phyloP scores from a whole-genome alignment of 257 asterid genomes.

The Cordia subcordata region DNA sequence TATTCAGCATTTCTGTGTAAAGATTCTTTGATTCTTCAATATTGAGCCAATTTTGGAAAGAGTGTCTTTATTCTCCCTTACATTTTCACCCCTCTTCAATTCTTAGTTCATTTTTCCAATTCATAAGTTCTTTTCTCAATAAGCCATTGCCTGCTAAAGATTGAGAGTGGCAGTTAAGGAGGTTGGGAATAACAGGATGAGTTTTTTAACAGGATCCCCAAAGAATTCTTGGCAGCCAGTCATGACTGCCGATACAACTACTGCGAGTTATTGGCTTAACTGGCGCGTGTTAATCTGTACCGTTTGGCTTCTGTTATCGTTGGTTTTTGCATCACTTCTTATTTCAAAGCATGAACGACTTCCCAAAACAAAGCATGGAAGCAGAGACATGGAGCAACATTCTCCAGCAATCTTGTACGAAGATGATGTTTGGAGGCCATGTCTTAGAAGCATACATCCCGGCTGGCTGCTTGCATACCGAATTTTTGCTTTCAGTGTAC shows the following conservation, averaged over 20 bases:
- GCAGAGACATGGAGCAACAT: slow-evolving; percentile 24
- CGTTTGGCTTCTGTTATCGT: slow-evolving; percentile 53
- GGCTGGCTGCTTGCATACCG: slow-evolving; percentile 73
- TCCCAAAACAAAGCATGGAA: slow-evolving; percentile 18
- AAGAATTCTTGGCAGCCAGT: slow-evolving; percentile 81
- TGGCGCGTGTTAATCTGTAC: slow-evolving; percentile 82
- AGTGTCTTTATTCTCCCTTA: background rate
- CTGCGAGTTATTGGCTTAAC: slow-evolving; percentile 76
- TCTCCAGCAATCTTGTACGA: slow-evolving; percentile 49
- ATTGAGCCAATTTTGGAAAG: slow-evolving; percentile 2
- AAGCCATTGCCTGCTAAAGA: background rate
- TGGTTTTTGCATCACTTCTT: slow-evolving; percentile 65
- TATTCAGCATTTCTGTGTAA: background rate
- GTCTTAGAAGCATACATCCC: slow-evolving; percentile 71
- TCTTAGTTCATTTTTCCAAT: background rate
- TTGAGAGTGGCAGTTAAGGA: background rate
- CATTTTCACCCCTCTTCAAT: background rate
- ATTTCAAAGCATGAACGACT: slow-evolving; percentile 64
- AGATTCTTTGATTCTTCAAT: background rate
- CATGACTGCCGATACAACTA: slow-evolving; percentile 65
- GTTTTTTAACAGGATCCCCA: slow-evolving; percentile 73
- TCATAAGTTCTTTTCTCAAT: background rate
- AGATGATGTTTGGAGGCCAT: slow-evolving; percentile 90
- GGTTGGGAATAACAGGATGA: slow-evolving; percentile 40
- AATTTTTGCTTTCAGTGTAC: slow-evolving; percentile 67